A percentile compares a stretch with the other conserved stretches of the same genome.
Conservation (phyloP, 2,329 filamentous ascomycete species). For the Botryotinia calthae region DNA sequence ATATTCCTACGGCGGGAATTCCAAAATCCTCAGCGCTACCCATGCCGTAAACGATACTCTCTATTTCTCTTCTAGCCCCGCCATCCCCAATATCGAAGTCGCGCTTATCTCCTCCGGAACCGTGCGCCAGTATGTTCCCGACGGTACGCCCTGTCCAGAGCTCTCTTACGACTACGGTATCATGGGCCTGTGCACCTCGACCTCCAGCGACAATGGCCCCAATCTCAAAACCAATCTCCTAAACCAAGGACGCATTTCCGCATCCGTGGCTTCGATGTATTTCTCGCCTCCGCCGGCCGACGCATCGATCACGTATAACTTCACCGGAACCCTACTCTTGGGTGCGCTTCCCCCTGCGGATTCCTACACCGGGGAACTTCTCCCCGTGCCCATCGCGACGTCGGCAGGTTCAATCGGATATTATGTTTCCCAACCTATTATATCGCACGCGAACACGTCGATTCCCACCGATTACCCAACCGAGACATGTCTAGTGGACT, state of each 20-base stretch:
- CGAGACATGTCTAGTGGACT: background rate
- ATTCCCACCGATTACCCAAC: background rate
- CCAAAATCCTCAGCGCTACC: background rate
- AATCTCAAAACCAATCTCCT: slow-evolving; percentile 1
- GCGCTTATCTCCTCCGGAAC: background rate
- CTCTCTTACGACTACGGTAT: slow-evolving; percentile 2
- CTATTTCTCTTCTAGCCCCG: background rate
- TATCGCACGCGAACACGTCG: background rate
- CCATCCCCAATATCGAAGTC: slow-evolving; percentile 9
- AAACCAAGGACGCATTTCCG: background rate
- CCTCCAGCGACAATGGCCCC: background rate
- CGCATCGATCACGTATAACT: background rate
- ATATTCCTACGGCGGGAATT: slow-evolving; percentile 13
- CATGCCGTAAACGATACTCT: background rate
- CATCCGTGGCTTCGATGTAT: background rate
- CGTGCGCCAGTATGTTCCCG: background rate
- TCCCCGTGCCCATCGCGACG: background rate
- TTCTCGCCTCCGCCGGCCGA: background rate
- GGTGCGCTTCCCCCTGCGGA: background rate
- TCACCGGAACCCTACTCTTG: background rate
- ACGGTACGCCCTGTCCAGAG: background rate
- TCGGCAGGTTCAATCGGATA: background rate
- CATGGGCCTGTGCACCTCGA: background rate
- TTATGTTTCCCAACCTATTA: background rate
- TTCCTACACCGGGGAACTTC: background rate